Percentiles rank a stretch among this genome's conserved stretches.
These are phyloP conservation scores for Peronospora destructor DNA, from an alignment of 352 stramenopile species.

Conservation along the genomic window DNA sequence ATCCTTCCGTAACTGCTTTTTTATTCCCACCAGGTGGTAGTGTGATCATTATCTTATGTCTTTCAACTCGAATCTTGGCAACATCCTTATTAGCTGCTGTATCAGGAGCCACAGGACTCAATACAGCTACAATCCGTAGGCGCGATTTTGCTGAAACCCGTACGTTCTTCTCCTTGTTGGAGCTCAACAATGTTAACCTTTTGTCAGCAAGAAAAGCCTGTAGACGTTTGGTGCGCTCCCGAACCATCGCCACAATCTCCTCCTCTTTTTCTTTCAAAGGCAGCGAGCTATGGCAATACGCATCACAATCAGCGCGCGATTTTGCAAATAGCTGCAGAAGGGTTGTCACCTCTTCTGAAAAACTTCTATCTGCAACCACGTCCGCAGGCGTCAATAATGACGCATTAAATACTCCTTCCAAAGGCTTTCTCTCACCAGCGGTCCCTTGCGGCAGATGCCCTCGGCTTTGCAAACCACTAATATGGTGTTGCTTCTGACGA, in stretches of 20 bases:
- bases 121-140: conserved; percentile 74
- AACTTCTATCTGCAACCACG: conserved; percentile 14
- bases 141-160: conserved; percentile 71
- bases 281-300: conserved; percentile 57
- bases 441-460: conserved; percentile 6
- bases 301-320: conserved; percentile 62
- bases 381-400: conserved; percentile 3
- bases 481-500: conserved; percentile 14
- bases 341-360: conserved; percentile 41
- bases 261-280: conserved; percentile 63
- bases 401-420: conserved; percentile 8
- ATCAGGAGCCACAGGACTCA: conserved; percentile 48
- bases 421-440: conserved; percentile 12
- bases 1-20: conserved; percentile 55
- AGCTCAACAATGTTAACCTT: conserved; percentile 54
- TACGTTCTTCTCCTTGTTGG: conserved; percentile 69
- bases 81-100: conserved; percentile 30
- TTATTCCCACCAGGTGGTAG: conserved; percentile 81
- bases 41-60: conserved; percentile 85
- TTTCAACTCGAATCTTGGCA: conserved; percentile 69
- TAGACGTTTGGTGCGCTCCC: conserved; percentile 60
- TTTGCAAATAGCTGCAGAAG: conserved; percentile 64
- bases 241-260: conserved; percentile 74
- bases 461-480: conserved; percentile 14
- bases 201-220: conserved; percentile 63